These are phyloP conservation scores for Pichia cephalocereana DNA, from an alignment of 805 yeast species.

Conservation along the genomic window DNA sequence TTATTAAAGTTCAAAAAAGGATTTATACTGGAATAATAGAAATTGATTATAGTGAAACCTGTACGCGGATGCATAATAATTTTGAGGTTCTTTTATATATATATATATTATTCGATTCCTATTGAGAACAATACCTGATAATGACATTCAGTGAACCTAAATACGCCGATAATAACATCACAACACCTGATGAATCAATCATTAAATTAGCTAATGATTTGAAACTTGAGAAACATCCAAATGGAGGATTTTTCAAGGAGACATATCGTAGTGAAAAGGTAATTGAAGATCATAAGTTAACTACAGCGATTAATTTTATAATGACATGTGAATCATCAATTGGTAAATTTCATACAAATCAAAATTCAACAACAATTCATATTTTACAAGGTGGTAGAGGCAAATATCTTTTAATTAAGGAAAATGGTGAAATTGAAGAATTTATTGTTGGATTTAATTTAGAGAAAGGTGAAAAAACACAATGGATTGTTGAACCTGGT, in stretches of 20 bases:
- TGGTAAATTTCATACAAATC: slow-evolving; percentile 42
- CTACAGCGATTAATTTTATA: slow-evolving; percentile 45
- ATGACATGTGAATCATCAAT: slow-evolving; percentile 41
- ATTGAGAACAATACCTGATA: no score
- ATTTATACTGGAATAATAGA: no score
- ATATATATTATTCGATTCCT: no score
- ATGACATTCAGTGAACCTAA: slow-evolving; percentile 13
- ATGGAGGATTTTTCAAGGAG: slow-evolving; percentile 50
- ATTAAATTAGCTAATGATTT: slow-evolving; percentile 28
- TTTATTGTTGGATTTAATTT: slow-evolving; percentile 46
- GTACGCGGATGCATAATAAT: no score
- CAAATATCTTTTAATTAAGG: slow-evolving; percentile 43
- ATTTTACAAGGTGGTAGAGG: slow-evolving; percentile 49
- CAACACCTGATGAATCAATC: slow-evolving; percentile 15
- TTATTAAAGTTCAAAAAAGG: no score
- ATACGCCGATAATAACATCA: slow-evolving; percentile 13
- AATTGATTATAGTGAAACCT: no score
- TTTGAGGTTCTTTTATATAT: no score
- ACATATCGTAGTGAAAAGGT: slow-evolving; percentile 36
- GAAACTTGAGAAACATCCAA: slow-evolving; percentile 36
- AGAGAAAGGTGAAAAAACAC: slow-evolving; percentile 39
- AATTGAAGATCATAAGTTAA: slow-evolving; percentile 8
- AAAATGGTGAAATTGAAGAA: slow-evolving; percentile 39
- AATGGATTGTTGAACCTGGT: slow-evolving; percentile 59
- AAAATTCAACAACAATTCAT: slow-evolving; percentile 42